Percentiles rank a stretch among this genome's conserved stretches.
These are phyloP conservation scores for Lactuca saligna DNA, from an alignment of 129 eudicot species.

Conservation along the genomic window DNA sequence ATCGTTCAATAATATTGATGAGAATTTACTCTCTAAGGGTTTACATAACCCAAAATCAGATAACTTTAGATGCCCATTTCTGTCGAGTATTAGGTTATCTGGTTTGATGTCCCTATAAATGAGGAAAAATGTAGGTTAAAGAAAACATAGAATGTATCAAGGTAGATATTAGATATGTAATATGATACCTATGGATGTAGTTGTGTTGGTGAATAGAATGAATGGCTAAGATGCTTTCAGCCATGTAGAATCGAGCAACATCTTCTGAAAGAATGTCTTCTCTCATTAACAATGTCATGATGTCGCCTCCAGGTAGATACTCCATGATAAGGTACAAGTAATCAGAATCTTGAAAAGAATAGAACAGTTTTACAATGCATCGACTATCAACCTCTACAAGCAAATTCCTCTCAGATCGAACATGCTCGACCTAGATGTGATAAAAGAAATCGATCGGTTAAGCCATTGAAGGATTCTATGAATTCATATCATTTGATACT, in stretches of 20 bases:
- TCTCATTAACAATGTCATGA: slow-evolving; percentile 89
- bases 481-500: background rate
- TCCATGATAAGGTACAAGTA: slow-evolving; percentile 91
- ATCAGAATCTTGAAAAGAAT: slow-evolving; percentile 87
- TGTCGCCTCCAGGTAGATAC: slow-evolving; percentile 95
- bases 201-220: slow-evolving; percentile 80
- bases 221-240: slow-evolving; percentile 86
- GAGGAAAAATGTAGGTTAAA: background rate
- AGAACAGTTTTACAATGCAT: slow-evolving; percentile 84
- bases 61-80: slow-evolving; percentile 79
- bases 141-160: background rate
- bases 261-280: slow-evolving; percentile 86
- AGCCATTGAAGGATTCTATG: too few relatives aligned
- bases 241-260: slow-evolving; percentile 89
- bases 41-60: slow-evolving; percentile 95
- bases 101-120: slow-evolving; percentile 83
- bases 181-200: slow-evolving; percentile 73
- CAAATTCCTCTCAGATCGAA: slow-evolving; percentile 87
- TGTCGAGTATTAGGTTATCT: slow-evolving; percentile 83
- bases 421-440: slow-evolving; percentile 72
- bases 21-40: slow-evolving; percentile 72
- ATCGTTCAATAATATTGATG: slow-evolving; percentile 71
- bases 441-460: background rate
- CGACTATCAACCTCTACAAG: slow-evolving; percentile 95
- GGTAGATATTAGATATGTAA: background rate